Evolutionary conservation across 345 rosid species (phyloP).

Genomic region (Passiflora organensis): DNA sequence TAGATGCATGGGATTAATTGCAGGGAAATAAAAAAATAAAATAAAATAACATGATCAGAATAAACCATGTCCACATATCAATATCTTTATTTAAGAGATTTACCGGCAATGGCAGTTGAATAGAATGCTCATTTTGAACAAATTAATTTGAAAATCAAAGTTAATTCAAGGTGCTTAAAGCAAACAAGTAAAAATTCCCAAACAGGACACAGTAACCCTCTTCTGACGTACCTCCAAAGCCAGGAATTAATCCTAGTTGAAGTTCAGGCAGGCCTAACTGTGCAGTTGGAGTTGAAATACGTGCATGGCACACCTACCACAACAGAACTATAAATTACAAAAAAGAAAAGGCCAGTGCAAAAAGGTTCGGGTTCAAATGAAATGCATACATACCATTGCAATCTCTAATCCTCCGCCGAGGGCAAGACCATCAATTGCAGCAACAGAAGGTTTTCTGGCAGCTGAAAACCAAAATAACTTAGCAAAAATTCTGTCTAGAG

Average conservation of each 20-base stretch:
- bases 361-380: not conserved
- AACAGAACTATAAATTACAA: constrained; percentile 5
- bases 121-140: no score
- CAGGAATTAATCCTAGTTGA: constrained; percentile 89
- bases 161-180: no score
- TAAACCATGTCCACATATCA: no score
- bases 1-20: constrained; percentile 17
- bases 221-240: constrained; percentile 74
- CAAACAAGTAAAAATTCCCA: no score
- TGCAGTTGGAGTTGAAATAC: constrained; percentile 72
- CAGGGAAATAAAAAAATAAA: not conserved
- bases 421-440: constrained; percentile 98
- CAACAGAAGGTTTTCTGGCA: constrained; percentile 87
- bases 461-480: constrained; percentile 39
- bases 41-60: no score
- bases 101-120: no score
- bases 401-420: constrained; percentile 97
- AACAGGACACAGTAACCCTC: not conserved
- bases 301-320: constrained; percentile 79
- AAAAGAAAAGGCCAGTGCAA: not conserved
- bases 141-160: no score
- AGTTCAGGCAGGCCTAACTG: constrained; percentile 91
- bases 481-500: not conserved
- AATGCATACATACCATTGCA: constrained; percentile 61
- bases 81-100: no score